Evolutionary conservation across 2,329 filamentous ascomycete species (phyloP), one percentile per base, ranked within the genome.

Genomic region (Monilinia polystroma): DNA sequence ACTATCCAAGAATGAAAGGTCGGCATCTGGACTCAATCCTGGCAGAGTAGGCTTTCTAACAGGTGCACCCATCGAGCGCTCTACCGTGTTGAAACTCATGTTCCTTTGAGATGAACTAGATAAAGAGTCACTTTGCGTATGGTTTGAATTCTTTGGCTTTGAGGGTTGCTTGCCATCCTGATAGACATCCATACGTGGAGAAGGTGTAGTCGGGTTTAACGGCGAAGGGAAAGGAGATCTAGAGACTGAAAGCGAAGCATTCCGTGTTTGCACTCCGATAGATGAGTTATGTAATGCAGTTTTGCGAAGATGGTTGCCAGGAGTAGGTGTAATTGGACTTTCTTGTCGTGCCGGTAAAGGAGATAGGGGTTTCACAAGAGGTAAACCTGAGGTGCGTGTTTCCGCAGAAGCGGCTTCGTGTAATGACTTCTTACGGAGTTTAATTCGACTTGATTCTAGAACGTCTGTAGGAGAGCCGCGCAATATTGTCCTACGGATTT

Each of bases 1-100:
- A n/a, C n/a, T 65, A 18, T 58, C 23, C 38, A 65, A 59, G 55
- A 65, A 65, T 23, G 63, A 53, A 52, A 65, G 53, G 23, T 65
- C 23, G 7, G 45, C 55, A 38, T 18, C 43, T 16, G 43, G 14
- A n/a, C 45, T 53, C 8, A 60, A 18, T 20, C 49, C 29, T 52
- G 54, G 45, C 8, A 52, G 23, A 14, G 3, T 6, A 35, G 18
- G n/a, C 11, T 35, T 23, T 38, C 29, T 23, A 20, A 45, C 12
- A 16, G 23, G 23, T 2, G 35, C 4, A 47, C 43, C 38, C 23
- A 29, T 29, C 7, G 23, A 1, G 43, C 29, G 12, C 16, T 11
- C n/a, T 29, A 23, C 32, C 8, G 35, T 32, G 8, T 11, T 26
- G 8, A 3, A 41, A 16, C 16, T 20, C 20, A 55, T 56, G 11